Evolutionary conservation across 805 yeast genomes (phyloP).

Genomic region (Yarrowia yakushimensis): DNA sequence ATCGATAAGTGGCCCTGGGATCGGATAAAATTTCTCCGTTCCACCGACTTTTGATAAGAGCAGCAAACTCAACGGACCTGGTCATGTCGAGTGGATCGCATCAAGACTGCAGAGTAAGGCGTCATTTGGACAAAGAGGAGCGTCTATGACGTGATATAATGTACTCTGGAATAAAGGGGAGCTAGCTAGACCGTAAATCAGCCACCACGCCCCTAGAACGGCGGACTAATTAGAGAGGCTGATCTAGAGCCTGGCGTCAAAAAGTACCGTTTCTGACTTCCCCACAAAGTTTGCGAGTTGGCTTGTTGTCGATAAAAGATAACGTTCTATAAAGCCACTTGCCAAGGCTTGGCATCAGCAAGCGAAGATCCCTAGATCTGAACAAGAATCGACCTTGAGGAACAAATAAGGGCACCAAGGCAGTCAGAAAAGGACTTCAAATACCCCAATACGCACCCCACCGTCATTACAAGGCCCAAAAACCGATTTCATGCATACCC

Average conservation of each 20-base stretch:
- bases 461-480: too few relatives aligned
- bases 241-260: neutral
- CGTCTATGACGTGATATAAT: neutral
- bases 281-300: neutral
- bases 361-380: too few relatives aligned
- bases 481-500: neutral
- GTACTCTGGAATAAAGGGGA: too few relatives aligned
- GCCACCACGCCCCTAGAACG: too few relatives aligned
- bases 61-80: neutral
- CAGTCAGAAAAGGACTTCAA: too few relatives aligned
- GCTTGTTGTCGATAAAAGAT: neutral
- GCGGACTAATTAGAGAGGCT: too few relatives aligned
- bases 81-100: neutral
- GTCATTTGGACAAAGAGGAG: neutral
- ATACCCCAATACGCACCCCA: too few relatives aligned
- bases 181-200: too few relatives aligned
- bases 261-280: neutral
- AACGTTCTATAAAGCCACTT: neutral
- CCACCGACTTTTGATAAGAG: neutral
- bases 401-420: too few relatives aligned
- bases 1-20: too few relatives aligned
- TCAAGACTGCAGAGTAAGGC: neutral
- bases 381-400: neutral
- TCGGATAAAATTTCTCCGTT: neutral
- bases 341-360: slow-evolving; percentile 10